These are phyloP conservation scores for Acmispon strigosus DNA, from an alignment of 306 rosid genomes.

Conservation along the genomic window DNA sequence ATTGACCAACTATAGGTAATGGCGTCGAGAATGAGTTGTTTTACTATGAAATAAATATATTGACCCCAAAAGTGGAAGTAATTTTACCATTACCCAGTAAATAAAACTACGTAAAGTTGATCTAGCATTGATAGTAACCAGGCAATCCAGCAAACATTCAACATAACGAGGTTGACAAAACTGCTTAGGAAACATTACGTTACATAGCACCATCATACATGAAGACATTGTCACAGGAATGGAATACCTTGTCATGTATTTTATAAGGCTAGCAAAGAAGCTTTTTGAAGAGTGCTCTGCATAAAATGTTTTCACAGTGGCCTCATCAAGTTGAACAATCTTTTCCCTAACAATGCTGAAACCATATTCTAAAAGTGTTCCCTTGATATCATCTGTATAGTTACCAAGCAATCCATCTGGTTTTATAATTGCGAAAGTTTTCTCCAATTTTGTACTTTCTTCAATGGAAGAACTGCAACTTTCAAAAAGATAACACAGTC, in stretches of 20 bases:
- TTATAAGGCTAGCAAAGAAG: constrained; percentile 59
- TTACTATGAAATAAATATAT: neutral
- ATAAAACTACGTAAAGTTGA: neutral
- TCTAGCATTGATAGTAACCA: neutral
- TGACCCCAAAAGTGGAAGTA: neutral
- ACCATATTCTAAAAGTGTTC: constrained; percentile 46
- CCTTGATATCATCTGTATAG: constrained; percentile 51
- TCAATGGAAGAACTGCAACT: constrained; percentile 40
- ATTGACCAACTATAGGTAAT: neutral
- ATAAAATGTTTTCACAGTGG: constrained; percentile 45
- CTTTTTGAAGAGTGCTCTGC: constrained; percentile 67
- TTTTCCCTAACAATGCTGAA: constrained; percentile 50
- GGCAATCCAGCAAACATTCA: neutral
- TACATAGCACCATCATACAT: neutral
- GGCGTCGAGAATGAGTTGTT: neutral
- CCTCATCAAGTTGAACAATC: constrained; percentile 55
- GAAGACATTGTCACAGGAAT: neutral
- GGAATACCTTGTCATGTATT: constrained; percentile 80
- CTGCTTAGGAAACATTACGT: neutral
- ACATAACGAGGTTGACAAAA: neutral
- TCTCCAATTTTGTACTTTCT: constrained; percentile 33
- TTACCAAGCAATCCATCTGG: constrained; percentile 79
- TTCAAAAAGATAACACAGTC: neutral
- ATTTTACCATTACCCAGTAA: neutral
- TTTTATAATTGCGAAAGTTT: constrained; percentile 69